Evolutionary conservation across 2,329 filamentous ascomycete species (phyloP), one percentile per base, ranked within the genome.

Genomic region (Aspergillus sp.): DNA sequence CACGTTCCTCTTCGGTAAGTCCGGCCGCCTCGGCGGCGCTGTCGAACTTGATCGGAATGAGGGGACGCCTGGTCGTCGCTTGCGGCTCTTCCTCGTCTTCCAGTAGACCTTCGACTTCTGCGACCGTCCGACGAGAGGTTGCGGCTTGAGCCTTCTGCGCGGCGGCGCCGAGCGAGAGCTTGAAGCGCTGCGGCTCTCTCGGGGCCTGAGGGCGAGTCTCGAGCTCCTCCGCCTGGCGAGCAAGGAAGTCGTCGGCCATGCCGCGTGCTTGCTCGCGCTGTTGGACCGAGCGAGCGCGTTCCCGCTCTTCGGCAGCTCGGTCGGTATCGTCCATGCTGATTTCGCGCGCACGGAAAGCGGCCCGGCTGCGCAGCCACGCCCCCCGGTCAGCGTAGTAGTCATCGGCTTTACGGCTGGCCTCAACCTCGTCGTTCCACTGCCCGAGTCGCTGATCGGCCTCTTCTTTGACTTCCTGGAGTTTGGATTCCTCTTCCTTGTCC

Each of bases 81-180:
- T 90, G 85, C n/a, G 81, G 81, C 63, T 95, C 90, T 71, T 98
- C 95, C 75, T 98, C 95, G 75, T 98, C 93, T 78, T 98, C 95
- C 65, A 99, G 82, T 0, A 99, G 82, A 32, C 92, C 92, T 80
- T 98, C 95, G 57, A 99, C 91, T 73, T 99, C 95, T 58, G 92
- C 92, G 62, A 96, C 89, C 0, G 92, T 96, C 61, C 92, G 89
- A 60, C 91, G 85, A 59, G 85, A 82, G 53, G 81, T 81, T 18
- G 79, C 78, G 6, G 82, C 82, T 56, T 85, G 83, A 16, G 83
- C 84, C 70, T 86, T 92, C 74, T 96, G 92, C 0, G 92, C 91
- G 0, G 93, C 91, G 0, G 92, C 92, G 56, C 93, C 93, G 26
- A 98, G 88, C 1, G 92, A 96, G 58, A 98, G 85, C 75, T 96